phyloP scores from a whole-genome alignment of 2,329 filamentous ascomycete genomes.

The Dactylellina parvicollis region DNA sequence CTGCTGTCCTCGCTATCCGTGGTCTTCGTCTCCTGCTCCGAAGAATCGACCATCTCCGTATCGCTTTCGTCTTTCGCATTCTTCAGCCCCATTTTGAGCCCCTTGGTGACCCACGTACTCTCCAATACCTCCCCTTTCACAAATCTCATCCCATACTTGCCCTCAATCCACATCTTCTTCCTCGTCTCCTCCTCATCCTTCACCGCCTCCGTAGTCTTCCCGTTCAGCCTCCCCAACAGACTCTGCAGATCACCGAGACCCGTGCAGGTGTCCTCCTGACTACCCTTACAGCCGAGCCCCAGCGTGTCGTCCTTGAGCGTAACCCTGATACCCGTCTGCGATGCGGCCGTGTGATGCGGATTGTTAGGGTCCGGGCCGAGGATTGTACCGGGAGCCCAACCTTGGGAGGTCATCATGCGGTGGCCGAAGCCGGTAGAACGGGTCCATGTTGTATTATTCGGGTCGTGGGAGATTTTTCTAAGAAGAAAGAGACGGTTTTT shows the following conservation, averaged over 20 bases:
- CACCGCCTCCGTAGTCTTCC: slow-evolving; percentile 78
- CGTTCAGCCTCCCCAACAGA: slow-evolving; percentile 86
- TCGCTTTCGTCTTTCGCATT: slow-evolving; percentile 59
- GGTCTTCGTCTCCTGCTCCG: slow-evolving; percentile 48
- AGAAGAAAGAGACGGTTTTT: neutral
- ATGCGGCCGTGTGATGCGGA: slow-evolving; percentile 74
- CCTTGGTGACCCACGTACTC: slow-evolving; percentile 67
- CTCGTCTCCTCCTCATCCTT: slow-evolving; percentile 75
- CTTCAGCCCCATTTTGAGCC: slow-evolving; percentile 36
- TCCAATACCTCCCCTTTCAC: slow-evolving; percentile 81
- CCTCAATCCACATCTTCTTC: slow-evolving; percentile 76
- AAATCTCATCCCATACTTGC: slow-evolving; percentile 86
- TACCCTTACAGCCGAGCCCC: slow-evolving; percentile 83
- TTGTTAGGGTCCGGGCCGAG: slow-evolving; percentile 80
- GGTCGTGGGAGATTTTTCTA: slow-evolving; percentile 84
- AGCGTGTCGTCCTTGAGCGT: slow-evolving; percentile 89
- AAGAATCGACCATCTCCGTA: slow-evolving; percentile 52
- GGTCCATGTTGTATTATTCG: slow-evolving; percentile 95
- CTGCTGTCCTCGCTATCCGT: slow-evolving; percentile 56
- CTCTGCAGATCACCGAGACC: slow-evolving; percentile 88
- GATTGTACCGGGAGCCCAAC: slow-evolving; percentile 86
- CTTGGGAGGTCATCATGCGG: slow-evolving; percentile 84
- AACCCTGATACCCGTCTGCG: slow-evolving; percentile 77
- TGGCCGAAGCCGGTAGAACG: slow-evolving; percentile 87
- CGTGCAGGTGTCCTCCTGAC: slow-evolving; percentile 75